These are phyloP conservation scores for Ophiocordyceps camponoti-leonardi DNA, from an alignment of 2,329 filamentous ascomycete genomes.

Conservation along the genomic window DNA sequence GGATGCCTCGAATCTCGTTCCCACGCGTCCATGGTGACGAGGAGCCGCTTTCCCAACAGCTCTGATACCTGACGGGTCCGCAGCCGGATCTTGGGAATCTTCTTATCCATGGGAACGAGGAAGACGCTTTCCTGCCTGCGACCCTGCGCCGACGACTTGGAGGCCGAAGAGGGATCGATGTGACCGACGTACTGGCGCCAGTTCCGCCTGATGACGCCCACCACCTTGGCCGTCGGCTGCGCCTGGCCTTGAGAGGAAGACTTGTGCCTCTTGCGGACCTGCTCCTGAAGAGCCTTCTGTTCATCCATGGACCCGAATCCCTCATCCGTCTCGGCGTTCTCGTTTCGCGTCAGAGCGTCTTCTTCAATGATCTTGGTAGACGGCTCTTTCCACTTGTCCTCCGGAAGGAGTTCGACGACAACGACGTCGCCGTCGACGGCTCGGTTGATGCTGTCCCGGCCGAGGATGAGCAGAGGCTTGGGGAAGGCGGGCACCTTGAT, in stretches of 20 bases:
- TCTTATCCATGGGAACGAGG: conserved; percentile 94
- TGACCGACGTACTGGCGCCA: conserved; percentile 98
- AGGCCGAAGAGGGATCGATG: conserved; percentile 73
- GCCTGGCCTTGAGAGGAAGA: conserved; percentile 58
- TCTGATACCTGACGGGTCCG: conserved; percentile 81
- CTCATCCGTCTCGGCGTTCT: conserved; percentile 73
- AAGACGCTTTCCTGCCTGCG: conserved; percentile 86
- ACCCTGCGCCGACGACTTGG: conserved; percentile 54
- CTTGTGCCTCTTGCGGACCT: conserved; percentile 72
- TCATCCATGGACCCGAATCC: conserved; percentile 81
- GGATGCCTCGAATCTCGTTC: conserved; percentile 86
- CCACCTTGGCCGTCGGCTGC: conserved; percentile 81
- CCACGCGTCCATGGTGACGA: conserved; percentile 93
- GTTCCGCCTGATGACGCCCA: conserved; percentile 86
- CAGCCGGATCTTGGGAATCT: conserved; percentile 87
- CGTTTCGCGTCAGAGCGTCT: conserved; percentile 77
- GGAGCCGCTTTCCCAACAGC: conserved; percentile 74
- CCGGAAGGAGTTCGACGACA: conserved; percentile 80
- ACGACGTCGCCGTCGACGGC: conserved; percentile 84
- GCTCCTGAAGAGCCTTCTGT: conserved; percentile 71
- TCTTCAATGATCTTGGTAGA: conserved; percentile 95
- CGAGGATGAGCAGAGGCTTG: conserved; percentile 72
- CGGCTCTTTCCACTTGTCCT: conserved; percentile 92
- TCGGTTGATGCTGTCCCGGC: conserved; percentile 90
- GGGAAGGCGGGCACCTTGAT: conserved; percentile 83